Evolutionary conservation across 1,284 basidiomycete species (phyloP), one percentile per base, ranked within the genome.

Genomic region (Flammula alnicola): DNA sequence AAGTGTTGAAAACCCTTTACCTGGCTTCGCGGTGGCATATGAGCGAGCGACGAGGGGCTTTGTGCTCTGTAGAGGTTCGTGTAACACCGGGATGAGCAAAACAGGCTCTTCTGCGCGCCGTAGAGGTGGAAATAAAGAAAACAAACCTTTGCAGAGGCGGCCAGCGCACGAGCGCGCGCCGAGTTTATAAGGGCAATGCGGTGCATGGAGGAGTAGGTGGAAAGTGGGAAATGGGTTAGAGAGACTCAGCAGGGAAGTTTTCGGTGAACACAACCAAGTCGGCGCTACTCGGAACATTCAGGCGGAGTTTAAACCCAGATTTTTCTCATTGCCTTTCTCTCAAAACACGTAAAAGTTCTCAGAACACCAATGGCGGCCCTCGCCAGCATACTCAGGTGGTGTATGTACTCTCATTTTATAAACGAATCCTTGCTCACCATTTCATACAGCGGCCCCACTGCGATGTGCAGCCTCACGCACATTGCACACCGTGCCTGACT

Each of bases 21-120:
- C 91, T 74, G 96, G 88, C 81, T 99, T 99, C 70, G 95, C 94
- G 64, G 96, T 95, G 66, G 96, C 96, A 80, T 98, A 98, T 61
- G 89, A 80, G 70, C 91, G 91, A 69, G 85, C 75, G 53, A 81
- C 72, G 63, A 78, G 64, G 60, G 78, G 75, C n/a, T n/a, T n/a
- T 62, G 75, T 70, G 71, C 75, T 77, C 79, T 82, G 63, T 42
- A 62, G 47, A 63, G 57, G 10, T 51, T 55, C 55, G 54, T 56
- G 57, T 43, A 55, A 61, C 66, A 69, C 65, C 55, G 54, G 54
- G 55, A 52, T 53, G 61, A 68, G 56, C 10, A 26, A 37, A 22
- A 22, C 5, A 11, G 22, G 27, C 23, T 26, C 35, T 33, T 29
- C 25, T 30, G 45, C 19, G 32, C 16, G n/a, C n/a, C n/a, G n/a